phyloP scores from a whole-genome alignment of 1,284 basidiomycete genomes.

The Stygiomarasmius scandens region DNA sequence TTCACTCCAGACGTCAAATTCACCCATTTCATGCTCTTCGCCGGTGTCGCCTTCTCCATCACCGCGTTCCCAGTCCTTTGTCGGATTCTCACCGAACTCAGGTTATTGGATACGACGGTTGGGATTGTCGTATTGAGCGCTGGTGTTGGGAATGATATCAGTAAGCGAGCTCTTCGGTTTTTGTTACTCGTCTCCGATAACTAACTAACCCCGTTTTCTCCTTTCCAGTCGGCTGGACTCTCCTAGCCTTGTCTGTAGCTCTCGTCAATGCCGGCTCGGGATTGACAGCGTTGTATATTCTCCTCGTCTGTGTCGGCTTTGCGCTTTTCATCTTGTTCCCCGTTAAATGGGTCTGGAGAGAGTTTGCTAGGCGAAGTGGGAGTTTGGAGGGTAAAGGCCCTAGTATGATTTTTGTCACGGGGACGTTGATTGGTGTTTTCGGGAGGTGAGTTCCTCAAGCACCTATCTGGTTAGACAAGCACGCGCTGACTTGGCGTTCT shows the following conservation, averaged over 20 bases:
- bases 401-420: slow-evolving; percentile 78
- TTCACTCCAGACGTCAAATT: slow-evolving; percentile 47
- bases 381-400: slow-evolving; percentile 79
- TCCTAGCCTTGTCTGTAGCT: slow-evolving; percentile 85
- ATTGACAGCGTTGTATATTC: slow-evolving; percentile 78
- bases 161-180: too few species aligned
- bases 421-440: slow-evolving; percentile 79
- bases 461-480: too few species aligned
- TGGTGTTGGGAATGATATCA: slow-evolving; percentile 89
- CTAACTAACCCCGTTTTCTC: too few species aligned
- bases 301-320: slow-evolving; percentile 85
- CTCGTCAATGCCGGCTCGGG: slow-evolving; percentile 85
- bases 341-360: slow-evolving; percentile 62
- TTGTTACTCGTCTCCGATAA: too few species aligned
- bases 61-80: slow-evolving; percentile 95
- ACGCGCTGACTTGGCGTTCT: too few species aligned
- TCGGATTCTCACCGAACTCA: slow-evolving; percentile 81
- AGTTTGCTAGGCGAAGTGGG: slow-evolving; percentile 79
- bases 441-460: too few species aligned
- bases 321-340: slow-evolving; percentile 79
- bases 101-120: slow-evolving; percentile 89
- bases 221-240: slow-evolving; percentile 63
- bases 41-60: slow-evolving; percentile 90
- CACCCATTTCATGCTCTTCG: slow-evolving; percentile 93
- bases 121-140: slow-evolving; percentile 93